Evolutionary conservation across 306 rosid species (phyloP).

Genomic region (Biancaea sappan): DNA sequence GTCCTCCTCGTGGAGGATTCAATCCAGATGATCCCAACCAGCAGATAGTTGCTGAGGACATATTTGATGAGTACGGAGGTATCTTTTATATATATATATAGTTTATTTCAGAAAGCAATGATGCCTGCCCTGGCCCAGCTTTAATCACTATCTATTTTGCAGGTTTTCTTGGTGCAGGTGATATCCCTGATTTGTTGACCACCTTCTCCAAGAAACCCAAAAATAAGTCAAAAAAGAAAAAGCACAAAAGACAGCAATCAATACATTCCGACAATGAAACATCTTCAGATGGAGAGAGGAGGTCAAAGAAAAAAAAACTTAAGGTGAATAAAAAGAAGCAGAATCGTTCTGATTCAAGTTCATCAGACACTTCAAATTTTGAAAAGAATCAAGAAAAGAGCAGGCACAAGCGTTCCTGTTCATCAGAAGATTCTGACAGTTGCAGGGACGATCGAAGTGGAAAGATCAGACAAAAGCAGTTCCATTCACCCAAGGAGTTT

Average conservation of each 20-base stretch:
- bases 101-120: constrained; percentile 1
- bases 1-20: constrained; percentile 99
- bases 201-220: constrained; percentile 70
- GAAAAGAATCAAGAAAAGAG: constrained; percentile 43
- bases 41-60: constrained; percentile 94
- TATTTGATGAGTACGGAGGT: constrained; percentile 99
- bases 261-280: constrained; percentile 47
- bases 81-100: constrained; percentile 17
- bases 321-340: constrained; percentile 57
- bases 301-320: constrained; percentile 39
- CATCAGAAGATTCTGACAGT: constrained; percentile 49
- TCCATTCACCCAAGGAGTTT: constrained; percentile 33
- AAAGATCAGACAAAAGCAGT: constrained; percentile 39
- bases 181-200: constrained; percentile 71
- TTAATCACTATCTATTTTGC: constrained; percentile 27
- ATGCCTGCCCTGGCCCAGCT: constrained; percentile 19
- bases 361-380: constrained; percentile 53
- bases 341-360: constrained; percentile 45
- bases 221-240: constrained; percentile 59
- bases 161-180: constrained; percentile 80
- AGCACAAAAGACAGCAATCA: constrained; percentile 47
- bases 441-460: constrained; percentile 40
- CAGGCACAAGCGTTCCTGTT: constrained; percentile 38
- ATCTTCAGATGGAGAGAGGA: constrained; percentile 50
- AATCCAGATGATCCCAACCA: constrained; percentile 92